These are phyloP conservation scores for Sporisorium reilianum DNA, from an alignment of 1,284 basidiomycete genomes.

Conservation along the genomic window DNA sequence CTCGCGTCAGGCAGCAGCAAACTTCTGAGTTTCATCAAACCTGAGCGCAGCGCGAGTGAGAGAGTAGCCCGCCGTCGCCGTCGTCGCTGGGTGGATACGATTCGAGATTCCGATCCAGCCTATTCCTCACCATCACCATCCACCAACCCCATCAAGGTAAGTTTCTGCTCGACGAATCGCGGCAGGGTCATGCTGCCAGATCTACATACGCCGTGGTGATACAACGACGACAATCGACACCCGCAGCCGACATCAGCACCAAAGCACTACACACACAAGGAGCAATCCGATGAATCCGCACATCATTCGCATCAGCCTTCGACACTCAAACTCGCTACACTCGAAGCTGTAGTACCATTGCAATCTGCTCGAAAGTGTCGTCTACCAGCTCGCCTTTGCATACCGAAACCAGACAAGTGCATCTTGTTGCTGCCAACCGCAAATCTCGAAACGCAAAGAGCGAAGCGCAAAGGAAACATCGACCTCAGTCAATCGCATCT, in stretches of 20 bases:
- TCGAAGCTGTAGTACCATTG: neutral
- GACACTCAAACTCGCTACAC: neutral
- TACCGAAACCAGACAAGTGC: neutral
- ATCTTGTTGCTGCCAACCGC: neutral
- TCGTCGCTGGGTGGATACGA: conserved; percentile 13
- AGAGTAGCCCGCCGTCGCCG: conserved; percentile 1
- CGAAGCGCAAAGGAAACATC: too few species aligned
- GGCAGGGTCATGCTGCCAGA: conserved; percentile 26
- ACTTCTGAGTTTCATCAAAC: neutral
- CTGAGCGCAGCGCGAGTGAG: neutral
- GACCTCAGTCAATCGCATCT: too few species aligned
- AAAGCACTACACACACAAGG: neutral
- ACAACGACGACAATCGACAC: neutral
- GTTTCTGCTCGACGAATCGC: conserved; percentile 18
- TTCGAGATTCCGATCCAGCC: conserved; percentile 20
- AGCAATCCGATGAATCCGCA: neutral
- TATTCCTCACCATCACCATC: conserved; percentile 46
- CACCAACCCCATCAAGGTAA: conserved; percentile 49
- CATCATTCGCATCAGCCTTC: neutral
- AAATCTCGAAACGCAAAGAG: neutral
- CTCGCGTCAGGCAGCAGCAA: conserved; percentile 1
- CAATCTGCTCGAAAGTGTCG: neutral
- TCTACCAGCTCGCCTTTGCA: too few species aligned
- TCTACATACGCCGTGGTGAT: neutral
- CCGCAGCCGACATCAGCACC: neutral